These are phyloP conservation scores for Keithomyces neogunnii DNA, from an alignment of 2,329 filamentous ascomycete species.

Conservation along the genomic window DNA sequence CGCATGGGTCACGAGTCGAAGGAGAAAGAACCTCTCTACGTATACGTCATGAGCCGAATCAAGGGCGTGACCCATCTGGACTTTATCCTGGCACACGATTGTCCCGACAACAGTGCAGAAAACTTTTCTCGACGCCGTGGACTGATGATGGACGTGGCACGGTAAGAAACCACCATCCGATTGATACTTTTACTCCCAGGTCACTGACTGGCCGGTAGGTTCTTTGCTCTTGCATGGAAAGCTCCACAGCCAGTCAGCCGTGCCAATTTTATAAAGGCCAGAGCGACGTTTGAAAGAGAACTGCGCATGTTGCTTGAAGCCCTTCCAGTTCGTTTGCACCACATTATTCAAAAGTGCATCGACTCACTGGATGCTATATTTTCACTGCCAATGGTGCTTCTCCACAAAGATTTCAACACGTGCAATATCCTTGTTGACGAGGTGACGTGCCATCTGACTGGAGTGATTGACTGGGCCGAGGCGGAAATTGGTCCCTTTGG, in stretches of 20 bases:
- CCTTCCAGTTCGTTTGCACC: constrained; percentile 26
- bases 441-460: constrained; percentile 24
- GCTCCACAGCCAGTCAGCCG: constrained; percentile 18
- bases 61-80: constrained; percentile 26
- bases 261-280: constrained; percentile 16
- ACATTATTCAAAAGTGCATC: constrained; percentile 21
- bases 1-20: constrained; percentile 15
- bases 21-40: constrained; percentile 22
- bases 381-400: constrained; percentile 30
- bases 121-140: constrained; percentile 24
- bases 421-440: constrained; percentile 33
- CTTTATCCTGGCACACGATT: constrained; percentile 24
- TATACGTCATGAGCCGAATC: constrained; percentile 28
- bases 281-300: constrained; percentile 19
- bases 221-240: constrained; percentile 31
- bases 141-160: constrained; percentile 24
- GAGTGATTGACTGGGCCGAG: constrained; percentile 34
- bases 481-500: constrained; percentile 31
- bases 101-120: constrained; percentile 24
- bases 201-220: constrained; percentile 17
- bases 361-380: constrained; percentile 22
- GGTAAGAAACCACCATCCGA: constrained; percentile 14
- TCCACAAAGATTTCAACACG: constrained; percentile 27
- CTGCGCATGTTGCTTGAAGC: constrained; percentile 21
- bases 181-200: neutral